Conservation (phyloP, 2,329 filamentous ascomycete species). For the Trichoderma sp. region DNA sequence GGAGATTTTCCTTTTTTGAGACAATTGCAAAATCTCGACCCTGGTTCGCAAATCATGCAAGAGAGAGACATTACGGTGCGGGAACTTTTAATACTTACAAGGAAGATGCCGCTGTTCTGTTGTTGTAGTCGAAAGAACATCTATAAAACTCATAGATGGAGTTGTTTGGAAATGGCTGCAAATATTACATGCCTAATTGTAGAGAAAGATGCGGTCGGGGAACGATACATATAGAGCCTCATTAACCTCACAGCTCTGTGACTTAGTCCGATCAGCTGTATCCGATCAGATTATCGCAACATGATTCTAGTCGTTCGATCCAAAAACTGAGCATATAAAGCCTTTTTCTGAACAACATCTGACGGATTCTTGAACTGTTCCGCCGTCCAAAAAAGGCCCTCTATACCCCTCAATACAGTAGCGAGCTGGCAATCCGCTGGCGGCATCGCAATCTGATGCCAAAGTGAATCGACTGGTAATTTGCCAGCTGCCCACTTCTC, state of each 20-base stretch:
- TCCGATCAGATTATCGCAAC: neutral
- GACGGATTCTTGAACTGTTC: neutral
- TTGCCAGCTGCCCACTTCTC: neutral
- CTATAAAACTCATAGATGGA: neutral
- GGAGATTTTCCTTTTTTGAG: neutral
- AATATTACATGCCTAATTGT: neutral
- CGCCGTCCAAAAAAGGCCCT: neutral
- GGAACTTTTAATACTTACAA: neutral
- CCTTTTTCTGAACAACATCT: neutral
- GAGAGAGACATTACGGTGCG: neutral
- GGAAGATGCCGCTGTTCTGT: neutral
- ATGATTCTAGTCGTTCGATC: neutral
- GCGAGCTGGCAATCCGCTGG: neutral
- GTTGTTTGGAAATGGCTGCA: neutral
- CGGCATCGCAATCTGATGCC: neutral
- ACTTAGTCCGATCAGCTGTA: neutral
- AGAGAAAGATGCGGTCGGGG: neutral
- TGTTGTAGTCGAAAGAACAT: neutral
- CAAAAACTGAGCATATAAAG: neutral
- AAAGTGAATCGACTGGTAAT: slow-evolving; percentile 1
- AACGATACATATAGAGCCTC: neutral
- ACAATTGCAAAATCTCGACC: neutral
- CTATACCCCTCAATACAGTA: neutral
- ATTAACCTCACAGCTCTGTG: neutral
- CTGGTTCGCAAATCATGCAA: neutral